Evolutionary conservation across 1,139 yeast species (phyloP), one percentile per base, ranked within the genome.

Genomic region (Hemisphaericaspora xylanilytica): DNA sequence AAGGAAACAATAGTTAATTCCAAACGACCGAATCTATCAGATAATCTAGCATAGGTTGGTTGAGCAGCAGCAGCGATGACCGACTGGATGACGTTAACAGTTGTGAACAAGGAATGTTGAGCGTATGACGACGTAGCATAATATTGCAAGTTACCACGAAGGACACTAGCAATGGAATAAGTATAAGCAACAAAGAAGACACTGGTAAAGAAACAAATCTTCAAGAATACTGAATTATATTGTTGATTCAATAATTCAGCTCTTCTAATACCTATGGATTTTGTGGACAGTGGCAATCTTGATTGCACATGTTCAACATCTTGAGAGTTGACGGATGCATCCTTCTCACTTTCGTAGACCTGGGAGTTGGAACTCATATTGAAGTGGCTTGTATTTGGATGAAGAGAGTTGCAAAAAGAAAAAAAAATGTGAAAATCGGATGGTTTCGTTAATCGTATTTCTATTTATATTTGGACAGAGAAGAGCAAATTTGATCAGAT

Each of bases 11-110:
- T 33, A 31, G 79, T 61, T 43, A 83, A 59, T 46, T 78, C 79
- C 26, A 80, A 56, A 51, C 92, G 75, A 24, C 90, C 90, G 53
- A 81, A 82, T 21, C 75, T 70, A 58, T 84, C 90, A 3, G 85
- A 73, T 32, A 83, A 62, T 50, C 88, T 70, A 4, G 90, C 89
- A 45, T 70, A 80, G 14, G 78, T 67, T 3, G 85, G 81, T 56
- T 81, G 86, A 5, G 86, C 73, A 25, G 84, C 88, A 16, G 87
- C 87, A 37, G 80, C 81, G 36, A 81, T 74, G 33, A 82, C 85
- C 18, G 78, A 67, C 42, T 75, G 70, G 41, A 82, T 73, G 24
- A 81, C 84, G 42, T 74, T 74, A 39, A 83, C 75, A 3, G 90
- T 81, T 3, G 90, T 72, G 37, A 77, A 60, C 38, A 82, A 64